Evolutionary conservation across 2,329 filamentous ascomycete genomes (phyloP), one percentile per base, ranked within the genome.

Genomic region (Alternaria sp.): DNA sequence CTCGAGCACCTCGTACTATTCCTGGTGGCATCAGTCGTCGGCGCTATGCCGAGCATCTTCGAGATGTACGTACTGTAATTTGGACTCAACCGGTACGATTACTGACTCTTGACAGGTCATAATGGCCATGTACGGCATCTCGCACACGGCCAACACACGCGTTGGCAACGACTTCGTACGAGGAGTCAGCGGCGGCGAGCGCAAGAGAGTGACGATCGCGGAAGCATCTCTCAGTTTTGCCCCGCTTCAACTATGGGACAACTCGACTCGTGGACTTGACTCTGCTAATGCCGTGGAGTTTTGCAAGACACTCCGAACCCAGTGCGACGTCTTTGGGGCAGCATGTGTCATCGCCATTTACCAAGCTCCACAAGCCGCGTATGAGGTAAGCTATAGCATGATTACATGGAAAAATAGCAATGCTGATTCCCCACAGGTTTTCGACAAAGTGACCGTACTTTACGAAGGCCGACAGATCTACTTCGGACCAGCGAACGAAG

Each of bases 71-170:
- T 52, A 25, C 28, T 15, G 5, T 4, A 11, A 21, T 28, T 6
- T 7, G 10, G 7, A 21, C 47, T 8, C 6, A 11, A 3, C 5
- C 10, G 3, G 49, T 8, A 30, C 19, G 6, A 25, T 15, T 32
- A 23, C 59, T 72, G 19, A 68, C 17, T 11, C 11, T 21, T 19
- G 19, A 15, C 21, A 74, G 64, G 89, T 92, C 32, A 85, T 90
- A 54, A 91, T 92, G 90, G 89, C 90, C 66, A 89, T 91, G 81
- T 91, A 90, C 66, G 90, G 90, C 62, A 90, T 92, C 65, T 86
- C 86, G 15, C 90, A 93, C 79, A 92, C 90, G 1, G 74, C 87
- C 71, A 89, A 92, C 79, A 92, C 90, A 2, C 83, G 85, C 11
- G 89, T 92, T 13, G 90, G 90, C 47, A 91, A 92, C 76, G 90